Conservation (phyloP, 2,329 filamentous ascomycete genomes). For the Trichoderma sp. region DNA sequence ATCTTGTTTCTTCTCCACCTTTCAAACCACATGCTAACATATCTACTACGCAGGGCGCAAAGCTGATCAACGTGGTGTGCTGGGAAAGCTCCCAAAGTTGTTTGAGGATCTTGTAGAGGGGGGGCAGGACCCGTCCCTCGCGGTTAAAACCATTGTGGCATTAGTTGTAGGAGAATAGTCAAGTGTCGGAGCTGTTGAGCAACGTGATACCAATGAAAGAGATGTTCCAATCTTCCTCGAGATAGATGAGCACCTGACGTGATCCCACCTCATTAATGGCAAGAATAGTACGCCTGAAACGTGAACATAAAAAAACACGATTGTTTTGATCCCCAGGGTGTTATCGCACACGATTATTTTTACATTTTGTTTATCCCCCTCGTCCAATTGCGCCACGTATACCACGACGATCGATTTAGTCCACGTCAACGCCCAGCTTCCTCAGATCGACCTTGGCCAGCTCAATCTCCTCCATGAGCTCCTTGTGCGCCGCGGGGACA, state of each 20-base stretch:
- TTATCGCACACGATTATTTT: slow-evolving; percentile 13
- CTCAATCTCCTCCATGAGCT: slow-evolving; percentile 83
- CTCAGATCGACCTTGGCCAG: slow-evolving; percentile 71
- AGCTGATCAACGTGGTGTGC: slow-evolving; percentile 52
- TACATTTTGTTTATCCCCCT: neutral
- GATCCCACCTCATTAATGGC: neutral
- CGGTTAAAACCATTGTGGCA: slow-evolving; percentile 59
- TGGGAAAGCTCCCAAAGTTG: slow-evolving; percentile 56
- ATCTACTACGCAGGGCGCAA: slow-evolving; percentile 50
- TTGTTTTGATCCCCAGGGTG: neutral
- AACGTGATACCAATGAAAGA: slow-evolving; percentile 19
- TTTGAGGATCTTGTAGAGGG: slow-evolving; percentile 59
- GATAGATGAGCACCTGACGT: neutral
- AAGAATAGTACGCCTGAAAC: neutral
- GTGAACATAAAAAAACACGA: neutral
- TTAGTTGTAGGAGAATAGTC: slow-evolving; percentile 49
- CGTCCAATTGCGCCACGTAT: slow-evolving; percentile 15
- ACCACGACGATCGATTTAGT: slow-evolving; percentile 45
- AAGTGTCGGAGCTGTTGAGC: slow-evolving; percentile 14
- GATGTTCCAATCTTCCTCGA: neutral
- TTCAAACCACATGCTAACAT: slow-evolving; percentile 21
- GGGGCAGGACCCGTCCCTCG: slow-evolving; percentile 52
- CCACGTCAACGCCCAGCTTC: slow-evolving; percentile 72
- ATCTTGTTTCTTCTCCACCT: too few relatives aligned
- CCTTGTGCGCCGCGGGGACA: slow-evolving; percentile 83